A percentile compares a stretch with the other conserved stretches of the same genome.
Conservation (phyloP, 352 stramenopile species). For the Phytopythium delawarense region DNA sequence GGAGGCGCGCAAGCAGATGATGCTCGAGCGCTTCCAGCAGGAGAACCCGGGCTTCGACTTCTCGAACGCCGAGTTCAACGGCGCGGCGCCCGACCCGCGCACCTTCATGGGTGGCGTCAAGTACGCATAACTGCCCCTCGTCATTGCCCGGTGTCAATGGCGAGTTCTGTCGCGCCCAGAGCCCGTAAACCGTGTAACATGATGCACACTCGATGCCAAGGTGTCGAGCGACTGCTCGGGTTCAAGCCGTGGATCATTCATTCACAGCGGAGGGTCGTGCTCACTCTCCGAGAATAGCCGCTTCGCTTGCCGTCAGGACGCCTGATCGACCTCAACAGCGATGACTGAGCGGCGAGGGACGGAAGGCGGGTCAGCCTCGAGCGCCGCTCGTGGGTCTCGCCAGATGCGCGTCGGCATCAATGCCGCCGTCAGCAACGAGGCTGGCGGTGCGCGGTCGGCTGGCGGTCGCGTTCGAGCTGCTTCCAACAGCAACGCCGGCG, state of each 20-base stretch:
- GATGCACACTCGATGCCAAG: not conserved
- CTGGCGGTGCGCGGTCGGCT: not conserved
- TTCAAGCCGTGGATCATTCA: not conserved
- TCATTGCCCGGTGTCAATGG: not conserved
- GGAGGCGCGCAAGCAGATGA: constrained; percentile 94
- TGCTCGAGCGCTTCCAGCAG: constrained; percentile 98
- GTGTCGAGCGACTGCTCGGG: not conserved
- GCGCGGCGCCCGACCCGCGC: constrained; percentile 91
- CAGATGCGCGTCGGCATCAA: not conserved
- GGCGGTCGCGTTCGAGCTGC: not conserved
- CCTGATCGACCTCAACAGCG: not conserved
- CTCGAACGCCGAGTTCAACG: constrained; percentile 96
- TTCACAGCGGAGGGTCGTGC: not conserved
- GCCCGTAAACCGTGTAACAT: constrained; percentile 2
- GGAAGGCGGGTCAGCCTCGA: constrained; percentile 1
- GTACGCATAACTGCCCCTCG: constrained; percentile 42
- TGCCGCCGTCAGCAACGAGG: not conserved
- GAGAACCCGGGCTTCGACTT: constrained; percentile 99
- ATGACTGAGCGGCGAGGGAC: constrained; percentile 1
- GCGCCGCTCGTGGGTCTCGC: constrained; percentile 2
- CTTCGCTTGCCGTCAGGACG: not conserved
- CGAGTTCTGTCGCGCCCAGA: not conserved
- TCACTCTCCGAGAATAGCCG: not conserved
- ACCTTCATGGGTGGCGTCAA: constrained; percentile 97
- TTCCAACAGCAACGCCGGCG: not conserved